Percentiles rank a stretch among this genome's conserved stretches.
phyloP scores from a whole-genome alignment of 163 green algal species.

The Chlorella variabilis region DNA sequence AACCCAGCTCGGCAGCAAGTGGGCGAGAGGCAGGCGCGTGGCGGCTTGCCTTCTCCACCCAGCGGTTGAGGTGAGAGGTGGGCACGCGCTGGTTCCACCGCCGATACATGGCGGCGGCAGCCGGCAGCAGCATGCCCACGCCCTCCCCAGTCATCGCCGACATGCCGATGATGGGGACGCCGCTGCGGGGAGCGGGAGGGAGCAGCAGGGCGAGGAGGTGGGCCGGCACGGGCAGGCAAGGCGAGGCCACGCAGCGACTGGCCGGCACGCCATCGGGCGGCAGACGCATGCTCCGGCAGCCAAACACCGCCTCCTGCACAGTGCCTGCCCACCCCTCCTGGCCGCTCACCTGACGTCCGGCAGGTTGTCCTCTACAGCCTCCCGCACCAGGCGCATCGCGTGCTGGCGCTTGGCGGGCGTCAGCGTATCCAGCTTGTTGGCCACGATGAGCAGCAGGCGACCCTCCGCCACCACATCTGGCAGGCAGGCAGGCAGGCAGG shows the following conservation, averaged over 20 bases:
- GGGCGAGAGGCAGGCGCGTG: too few species aligned
- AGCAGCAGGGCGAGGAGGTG: too few species aligned
- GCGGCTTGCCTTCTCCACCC: constrained; percentile 66
- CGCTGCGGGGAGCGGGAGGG: background rate
- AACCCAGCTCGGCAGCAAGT: too few species aligned
- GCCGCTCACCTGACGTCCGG: constrained; percentile 22
- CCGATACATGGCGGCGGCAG: constrained; percentile 52
- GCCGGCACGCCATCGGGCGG: too few species aligned
- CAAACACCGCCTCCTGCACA: background rate
- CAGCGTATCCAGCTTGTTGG: constrained; percentile 91
- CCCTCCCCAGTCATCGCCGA: constrained; percentile 63
- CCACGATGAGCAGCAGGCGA: constrained; percentile 79
- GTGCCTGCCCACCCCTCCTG: background rate
- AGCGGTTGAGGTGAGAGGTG: constrained; percentile 76
- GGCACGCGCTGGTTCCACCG: constrained; percentile 75
- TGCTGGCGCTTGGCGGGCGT: background rate
- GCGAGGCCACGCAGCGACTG: too few species aligned
- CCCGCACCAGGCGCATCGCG: constrained; percentile 2
- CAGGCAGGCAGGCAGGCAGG: constrained; percentile 48
- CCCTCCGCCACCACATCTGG: constrained; percentile 72
- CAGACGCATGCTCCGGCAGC: too few species aligned
- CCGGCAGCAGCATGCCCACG: constrained; percentile 61
- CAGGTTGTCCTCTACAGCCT: constrained; percentile 1
- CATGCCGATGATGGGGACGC: constrained; percentile 51
- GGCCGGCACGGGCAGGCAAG: too few species aligned